Base-by-base conservation (phyloP, 2,329 filamentous ascomycete genomes). In the Fusarium buharicum region DNA sequence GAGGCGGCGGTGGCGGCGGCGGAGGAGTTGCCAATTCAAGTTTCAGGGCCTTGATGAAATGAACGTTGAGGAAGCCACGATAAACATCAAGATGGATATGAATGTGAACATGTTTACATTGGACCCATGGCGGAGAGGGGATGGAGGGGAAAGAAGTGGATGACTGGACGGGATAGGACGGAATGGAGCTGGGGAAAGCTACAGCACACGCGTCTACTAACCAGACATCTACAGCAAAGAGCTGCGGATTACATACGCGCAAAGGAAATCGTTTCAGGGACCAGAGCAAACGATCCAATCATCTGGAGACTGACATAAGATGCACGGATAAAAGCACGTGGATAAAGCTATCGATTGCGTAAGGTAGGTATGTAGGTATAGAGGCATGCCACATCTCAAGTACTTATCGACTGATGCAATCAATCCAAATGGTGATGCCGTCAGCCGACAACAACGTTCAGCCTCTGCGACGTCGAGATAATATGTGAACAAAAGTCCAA, bases 21-120 rank as follows among this genome's bases (percentile, higher is more conserved):
- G 39, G 39, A 36, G 36, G 33, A 64, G 49, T 54, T 49, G 38
- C 59, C 50, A 63, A 55, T 63, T 51, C 59, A 45, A 59, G 59
- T 63, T 51, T 60, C 59, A 60, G 49, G 49, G 43, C 43, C 40
- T 47, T 48, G 41, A 28, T 20, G 44, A 33, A 33, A 40, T 36
- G 44, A 47, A 50, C 44, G 44, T 49, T 37, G 37, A 53, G 39
- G 28, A 50, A 30, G 40, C 18, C 28, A 41, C 28, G 33, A 51
- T 10, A 12, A 44, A 36, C 31, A 48, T 24, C 30, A 18, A 40
- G 45, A 63, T 59, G 49, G 28, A 50, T 38, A 44, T 33, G 13
- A 33, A 46, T 17, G 27, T 49, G 50, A 27, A 48, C 46, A 58
- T 58, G 55, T 33, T 33, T 33, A 33, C 30, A 33, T n/a, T 38